Conservation (phyloP, 371 early-diverging fungal species). For the Haplosporangium sp. region DNA sequence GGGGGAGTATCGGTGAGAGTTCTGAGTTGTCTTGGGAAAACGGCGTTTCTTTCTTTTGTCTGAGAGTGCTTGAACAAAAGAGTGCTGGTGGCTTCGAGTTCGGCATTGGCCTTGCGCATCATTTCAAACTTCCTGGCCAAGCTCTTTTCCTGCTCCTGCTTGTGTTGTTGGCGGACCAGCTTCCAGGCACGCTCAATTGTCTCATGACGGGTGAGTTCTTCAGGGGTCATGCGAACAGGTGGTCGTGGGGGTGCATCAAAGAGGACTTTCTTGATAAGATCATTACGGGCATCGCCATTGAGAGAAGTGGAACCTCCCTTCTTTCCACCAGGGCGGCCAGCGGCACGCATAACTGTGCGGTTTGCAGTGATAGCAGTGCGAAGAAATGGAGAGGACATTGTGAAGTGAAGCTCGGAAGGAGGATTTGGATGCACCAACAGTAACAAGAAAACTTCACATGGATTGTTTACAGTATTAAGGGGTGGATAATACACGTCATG, state of each 20-base stretch:
- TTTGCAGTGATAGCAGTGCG: conserved; percentile 34
- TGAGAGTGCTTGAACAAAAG: conserved; percentile 76
- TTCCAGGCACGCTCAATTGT: conserved; percentile 85
- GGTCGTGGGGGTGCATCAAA: conserved; percentile 72
- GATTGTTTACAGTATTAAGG: too few relatives aligned
- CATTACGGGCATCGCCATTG: conserved; percentile 74
- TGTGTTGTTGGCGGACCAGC: conserved; percentile 69
- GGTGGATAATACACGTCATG: too few relatives aligned
- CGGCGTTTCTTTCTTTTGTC: conserved; percentile 71
- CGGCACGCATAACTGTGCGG: conserved; percentile 38
- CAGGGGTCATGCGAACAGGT: conserved; percentile 57
- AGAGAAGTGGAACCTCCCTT: conserved; percentile 49
- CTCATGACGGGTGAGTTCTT: conserved; percentile 73
- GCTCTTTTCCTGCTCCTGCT: conserved; percentile 66
- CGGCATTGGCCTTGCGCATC: conserved; percentile 78
- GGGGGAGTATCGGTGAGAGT: conserved; percentile 83
- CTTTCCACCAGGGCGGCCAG: conserved; percentile 23
- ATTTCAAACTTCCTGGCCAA: conserved; percentile 78
- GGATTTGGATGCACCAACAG: conserved; percentile 1
- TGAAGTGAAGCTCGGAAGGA: conserved; percentile 1
- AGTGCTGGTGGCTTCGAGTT: conserved; percentile 74
- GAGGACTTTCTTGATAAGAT: conserved; percentile 78
- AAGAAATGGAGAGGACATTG: conserved; percentile 50
- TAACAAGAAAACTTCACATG: too few relatives aligned
- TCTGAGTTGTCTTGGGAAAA: conserved; percentile 80